These are phyloP conservation scores for Halenospora varia DNA, from an alignment of 495 filamentous ascomycete species.

Conservation along the genomic window DNA sequence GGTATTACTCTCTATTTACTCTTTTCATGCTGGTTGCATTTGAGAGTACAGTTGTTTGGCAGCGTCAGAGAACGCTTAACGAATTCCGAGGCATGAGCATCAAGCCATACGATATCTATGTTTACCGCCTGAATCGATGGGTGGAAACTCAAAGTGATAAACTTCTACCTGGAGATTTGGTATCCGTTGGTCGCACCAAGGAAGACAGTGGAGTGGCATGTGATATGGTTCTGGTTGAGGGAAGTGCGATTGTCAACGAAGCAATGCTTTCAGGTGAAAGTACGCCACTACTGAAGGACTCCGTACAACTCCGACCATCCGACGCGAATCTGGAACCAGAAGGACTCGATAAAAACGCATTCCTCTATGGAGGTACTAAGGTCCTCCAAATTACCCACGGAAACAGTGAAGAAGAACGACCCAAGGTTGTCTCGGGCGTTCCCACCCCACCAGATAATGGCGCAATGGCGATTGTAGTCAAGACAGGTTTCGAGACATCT, in stretches of 20 bases:
- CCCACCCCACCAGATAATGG: conserved; percentile 79
- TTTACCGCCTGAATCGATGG: conserved; percentile 83
- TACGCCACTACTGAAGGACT: conserved; percentile 94
- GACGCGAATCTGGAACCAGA: conserved; percentile 85
- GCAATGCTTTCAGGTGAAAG: conserved; percentile 99
- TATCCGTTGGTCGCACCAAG: conserved; percentile 91
- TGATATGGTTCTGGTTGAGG: conserved; percentile 93
- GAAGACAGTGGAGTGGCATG: conserved; percentile 96
- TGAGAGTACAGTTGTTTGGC: conserved; percentile 99
- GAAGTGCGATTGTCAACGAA: conserved; percentile 96
- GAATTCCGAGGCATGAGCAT: conserved; percentile 99
- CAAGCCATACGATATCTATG: conserved; percentile 92
- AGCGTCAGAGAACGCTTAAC: conserved; percentile 91
- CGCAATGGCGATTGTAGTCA: conserved; percentile 88
- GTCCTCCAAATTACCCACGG: conserved; percentile 91
- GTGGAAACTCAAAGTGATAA: conserved; percentile 87
- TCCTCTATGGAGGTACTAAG: conserved; percentile 96
- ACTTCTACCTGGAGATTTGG: conserved; percentile 92
- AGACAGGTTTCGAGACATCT: conserved; percentile 98
- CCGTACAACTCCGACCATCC: conserved; percentile 82
- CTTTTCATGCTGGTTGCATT: conserved; percentile 97
- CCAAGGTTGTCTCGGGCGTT: conserved; percentile 67
- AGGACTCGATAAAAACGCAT: conserved; percentile 91
- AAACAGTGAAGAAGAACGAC: conserved; percentile 66
- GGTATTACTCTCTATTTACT: conserved; percentile 99